Evolutionary conservation across 768 basidiomycete species (phyloP), one percentile per base, ranked within the genome.

Genomic region (Boletus vinaceobasis): DNA sequence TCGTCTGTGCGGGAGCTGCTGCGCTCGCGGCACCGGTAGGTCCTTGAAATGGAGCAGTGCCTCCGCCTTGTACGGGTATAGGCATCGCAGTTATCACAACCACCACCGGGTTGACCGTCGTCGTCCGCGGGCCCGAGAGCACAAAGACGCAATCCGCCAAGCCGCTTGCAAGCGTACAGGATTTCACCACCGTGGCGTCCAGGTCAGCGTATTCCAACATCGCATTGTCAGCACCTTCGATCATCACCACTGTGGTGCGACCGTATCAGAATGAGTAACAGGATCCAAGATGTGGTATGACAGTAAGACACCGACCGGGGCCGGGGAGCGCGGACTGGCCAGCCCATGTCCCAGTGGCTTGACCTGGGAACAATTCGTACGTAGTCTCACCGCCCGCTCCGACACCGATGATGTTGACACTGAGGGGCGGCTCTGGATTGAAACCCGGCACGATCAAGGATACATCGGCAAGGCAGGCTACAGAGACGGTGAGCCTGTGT

Each of bases 401-500:
- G 17, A 75, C 74, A 10, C 78, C 77, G n/a, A 78, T 38, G 37
- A 71, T 63, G 56, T 72, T 68, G 42, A 73, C 78, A 48, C 75
- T 73, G 39, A 79, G 56, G 9, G 76, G 74, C 61, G 76, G 75
- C n/a, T n/a, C n/a, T 17, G 73, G 71, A 52, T 80, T 74, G 49
- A 78, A 77, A 31, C 72, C 77, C 1, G 77, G 79, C 50, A 81
- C 69, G 54, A 71, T 77, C 37, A 79, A 61, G n/a, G 79, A 76
- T 9, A 40, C 15, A 15, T 60, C 37, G 15, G 63, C 59, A 26
- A 36, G 43, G 37, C 57, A 53, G 40, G 47, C 58, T 62, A 48
- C 37, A 6, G 35, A 15, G 10, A 31, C 23, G 15, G 9, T 39
- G 13, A 54, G 38, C 27, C 32, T 37, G 51, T 37, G 47, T 1